Base-by-base conservation (phyloP, 495 filamentous ascomycete genomes). In the Emericellopsis terricola region DNA sequence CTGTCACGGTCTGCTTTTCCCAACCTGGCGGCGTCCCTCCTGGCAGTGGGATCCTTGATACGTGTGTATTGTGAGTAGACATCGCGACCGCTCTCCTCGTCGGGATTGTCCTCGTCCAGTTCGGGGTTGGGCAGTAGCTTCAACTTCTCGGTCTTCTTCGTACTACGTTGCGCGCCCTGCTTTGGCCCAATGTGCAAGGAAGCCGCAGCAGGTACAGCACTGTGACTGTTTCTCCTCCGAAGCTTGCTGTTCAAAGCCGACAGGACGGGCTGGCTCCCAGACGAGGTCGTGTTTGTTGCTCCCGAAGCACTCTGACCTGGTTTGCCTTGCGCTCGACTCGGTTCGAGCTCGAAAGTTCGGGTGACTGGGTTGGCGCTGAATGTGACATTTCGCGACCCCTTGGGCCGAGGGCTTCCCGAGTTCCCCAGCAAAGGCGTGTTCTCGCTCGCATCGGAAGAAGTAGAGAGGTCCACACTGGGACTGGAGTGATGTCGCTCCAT, bases 31-130 rank as follows among this genome's bases (percentile, higher is more conserved):
- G 89, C 89, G 65, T 94, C 91, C 41, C 89, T 71, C 34, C 89
- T 63, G 9, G 89, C 87, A 1, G 81, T 91, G 2, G 85, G 85
- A 50, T 97, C 89, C 54, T 94, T 96, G 55, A 97, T 96, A 21
- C 91, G 74, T 8, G 71, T 57, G 68, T 92, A 66, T 52, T 97
- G 89, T 10, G 83, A 83, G 55, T 97, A 97, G 10, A 97, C 89
- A 52, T 97, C 89, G 35, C 89, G 66, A 14, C 87, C 85, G 43
- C 80, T 81, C 49, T 97, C 89, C 44, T 89, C 85, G 39, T 91
- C 84, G 3, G 60, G 57, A 1, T 56, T 68, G 29, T 81, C 80
- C 18, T 83, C 81, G 2, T 73, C 76, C 8, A 80, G 69, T 28
- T 87, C 81, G 2, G 91, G 85, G 45, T 87, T 82, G 3, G 89